Conservation (phyloP, 2,329 filamentous ascomycete species). For the Ceratocystiopsis minuta region DNA sequence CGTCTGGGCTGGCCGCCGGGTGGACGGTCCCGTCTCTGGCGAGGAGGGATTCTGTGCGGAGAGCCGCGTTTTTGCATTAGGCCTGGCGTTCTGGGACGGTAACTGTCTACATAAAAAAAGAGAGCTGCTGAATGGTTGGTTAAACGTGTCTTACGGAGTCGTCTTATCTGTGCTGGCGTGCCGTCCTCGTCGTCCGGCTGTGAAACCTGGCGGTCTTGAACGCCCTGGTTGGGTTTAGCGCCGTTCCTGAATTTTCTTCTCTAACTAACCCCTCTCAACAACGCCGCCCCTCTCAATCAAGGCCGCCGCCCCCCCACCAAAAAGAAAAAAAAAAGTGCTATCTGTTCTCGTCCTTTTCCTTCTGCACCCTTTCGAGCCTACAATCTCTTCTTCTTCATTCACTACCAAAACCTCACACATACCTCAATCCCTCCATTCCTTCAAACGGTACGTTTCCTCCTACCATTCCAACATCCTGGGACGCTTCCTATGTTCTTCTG, state of each 20-base stretch:
- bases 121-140: background rate
- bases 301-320: conserved; percentile 3
- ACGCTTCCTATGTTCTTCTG: background rate
- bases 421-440: conserved; percentile 8
- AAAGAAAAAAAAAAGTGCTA: conserved; percentile 1
- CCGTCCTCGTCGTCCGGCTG: too few relatives aligned
- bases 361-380: conserved; percentile 3
- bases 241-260: conserved; percentile 6
- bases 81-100: conserved; percentile 4
- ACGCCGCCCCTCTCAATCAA: background rate
- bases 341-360: conserved; percentile 3
- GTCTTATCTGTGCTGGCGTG: too few relatives aligned
- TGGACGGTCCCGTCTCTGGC: too few relatives aligned
- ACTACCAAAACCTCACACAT: background rate
- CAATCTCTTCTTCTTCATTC: conserved; percentile 13
- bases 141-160: background rate
- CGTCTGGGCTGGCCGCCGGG: too few relatives aligned
- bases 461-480: background rate
- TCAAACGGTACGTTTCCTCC: conserved; percentile 4
- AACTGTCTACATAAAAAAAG: conserved; percentile 1
- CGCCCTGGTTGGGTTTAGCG: background rate
- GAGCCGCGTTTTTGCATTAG: conserved; percentile 1
- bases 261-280: conserved; percentile 5
- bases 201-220: too few relatives aligned
- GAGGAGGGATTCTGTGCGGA: too few relatives aligned